Base-by-base conservation (phyloP, 805 yeast genomes). In the Yamadazyma kitorensis region DNA sequence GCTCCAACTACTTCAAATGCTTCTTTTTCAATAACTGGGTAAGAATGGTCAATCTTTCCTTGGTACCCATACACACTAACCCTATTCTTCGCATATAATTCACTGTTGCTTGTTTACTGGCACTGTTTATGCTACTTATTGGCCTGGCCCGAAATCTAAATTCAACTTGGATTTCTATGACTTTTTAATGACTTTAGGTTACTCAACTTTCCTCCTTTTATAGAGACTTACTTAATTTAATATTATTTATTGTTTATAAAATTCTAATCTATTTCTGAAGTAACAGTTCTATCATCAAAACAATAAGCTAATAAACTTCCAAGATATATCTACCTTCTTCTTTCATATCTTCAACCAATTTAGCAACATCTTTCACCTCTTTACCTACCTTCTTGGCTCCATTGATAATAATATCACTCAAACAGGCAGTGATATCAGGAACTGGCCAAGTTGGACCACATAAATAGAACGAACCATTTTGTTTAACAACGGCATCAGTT, bases 391-490 rank as follows among this genome's bases (percentile, higher is more conserved):
- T 69, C 33, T 66, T 69, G 17, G 95, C 95, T 44, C 86, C 95
- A 29, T 74, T 73, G 16, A 61, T 60, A 33, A 88, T 72, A 48
- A 91, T 83, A 45, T 86, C 95, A 53, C 83, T 83, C 48, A 91
- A 69, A 51, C 96, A 95, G 27, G 82, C 83, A 34, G 96, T 85
- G 51, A 91, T 85, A 59, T 89, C 96, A 8, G 98, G 96, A 54
- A 91, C 97, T 21, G 98, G 98, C 98, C 98, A 91, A 2, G 97
- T 91, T 27, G 98, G 98, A 43, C 98, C 98, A 78, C 98, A 91
- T 57, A 91, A 73, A 68, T 91, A 91, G 76, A 91, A 91, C 17
- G 88, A 81, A 38, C 98, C 98, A 38, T 81, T 68, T 64, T 88
- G 74, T 44, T 69, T 65, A 27, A 80, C 82, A 61, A 91, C 78